These are phyloP conservation scores for Penicillium taxi DNA, from an alignment of 495 filamentous ascomycete genomes.

Conservation along the genomic window DNA sequence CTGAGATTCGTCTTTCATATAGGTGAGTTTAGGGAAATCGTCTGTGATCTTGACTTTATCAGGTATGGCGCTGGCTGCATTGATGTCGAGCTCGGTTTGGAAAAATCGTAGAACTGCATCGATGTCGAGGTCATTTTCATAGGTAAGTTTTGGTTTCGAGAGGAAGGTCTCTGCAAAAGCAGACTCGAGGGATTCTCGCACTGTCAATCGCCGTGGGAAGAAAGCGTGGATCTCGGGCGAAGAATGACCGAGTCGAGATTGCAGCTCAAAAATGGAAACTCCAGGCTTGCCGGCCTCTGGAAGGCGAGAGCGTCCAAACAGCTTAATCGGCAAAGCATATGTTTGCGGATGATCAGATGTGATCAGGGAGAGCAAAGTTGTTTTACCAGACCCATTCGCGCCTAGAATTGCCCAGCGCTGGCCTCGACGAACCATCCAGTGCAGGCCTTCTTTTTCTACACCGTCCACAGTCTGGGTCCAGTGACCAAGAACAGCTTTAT, in stretches of 20 bases:
- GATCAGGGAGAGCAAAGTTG: conserved; percentile 83
- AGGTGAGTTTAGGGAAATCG: conserved; percentile 11
- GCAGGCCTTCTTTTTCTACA: conserved; percentile 48
- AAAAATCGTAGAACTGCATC: conserved; percentile 66
- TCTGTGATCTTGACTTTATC: conserved; percentile 2
- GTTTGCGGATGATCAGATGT: conserved; percentile 93
- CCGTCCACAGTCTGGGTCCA: conserved; percentile 57
- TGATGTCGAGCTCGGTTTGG: conserved; percentile 60
- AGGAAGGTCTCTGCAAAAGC: conserved; percentile 87
- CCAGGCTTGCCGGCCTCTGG: conserved; percentile 64
- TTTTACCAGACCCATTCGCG: conserved; percentile 77
- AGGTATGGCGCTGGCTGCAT: conserved; percentile 7
- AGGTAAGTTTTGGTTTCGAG: conserved; percentile 53
- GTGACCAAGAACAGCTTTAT: conserved; percentile 64
- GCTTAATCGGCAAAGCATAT: conserved; percentile 76
- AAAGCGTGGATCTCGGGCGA: conserved; percentile 90
- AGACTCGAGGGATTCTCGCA: conserved; percentile 68
- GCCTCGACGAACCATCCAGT: conserved; percentile 76
- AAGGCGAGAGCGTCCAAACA: conserved; percentile 76
- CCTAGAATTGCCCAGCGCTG: conserved; percentile 89
- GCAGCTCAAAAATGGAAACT: conserved; percentile 86
- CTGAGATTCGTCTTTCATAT: conserved; percentile 2
- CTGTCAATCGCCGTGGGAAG: conserved; percentile 71
- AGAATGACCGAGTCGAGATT: conserved; percentile 81
- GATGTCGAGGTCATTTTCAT: conserved; percentile 47